Conservation (phyloP, 768 basidiomycete species). For the Boletus sp. region DNA sequence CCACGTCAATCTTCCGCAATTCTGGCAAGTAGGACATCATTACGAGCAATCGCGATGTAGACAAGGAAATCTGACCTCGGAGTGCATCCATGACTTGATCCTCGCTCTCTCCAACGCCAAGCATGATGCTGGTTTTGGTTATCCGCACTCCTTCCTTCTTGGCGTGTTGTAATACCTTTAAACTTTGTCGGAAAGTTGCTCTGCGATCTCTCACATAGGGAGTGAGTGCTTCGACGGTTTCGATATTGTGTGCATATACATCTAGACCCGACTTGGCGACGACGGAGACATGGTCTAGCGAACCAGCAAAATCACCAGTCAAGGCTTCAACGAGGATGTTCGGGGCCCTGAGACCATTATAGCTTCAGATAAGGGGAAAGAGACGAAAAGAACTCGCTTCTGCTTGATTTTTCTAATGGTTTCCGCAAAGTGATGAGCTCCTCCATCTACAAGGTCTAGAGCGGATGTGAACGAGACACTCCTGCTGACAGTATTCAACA, state of each 20-base stretch:
- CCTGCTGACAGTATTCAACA: background rate
- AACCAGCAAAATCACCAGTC: slow-evolving; percentile 91
- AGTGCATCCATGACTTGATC: slow-evolving; percentile 82
- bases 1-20: slow-evolving; percentile 82
- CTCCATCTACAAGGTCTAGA: slow-evolving; percentile 87
- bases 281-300: slow-evolving; percentile 65
- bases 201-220: slow-evolving; percentile 94
- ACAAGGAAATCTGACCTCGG: slow-evolving; percentile 53
- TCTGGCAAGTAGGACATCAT: slow-evolving; percentile 47
- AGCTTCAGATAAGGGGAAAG: background rate
- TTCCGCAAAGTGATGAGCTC: slow-evolving; percentile 91
- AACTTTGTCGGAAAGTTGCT: slow-evolving; percentile 84
- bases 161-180: slow-evolving; percentile 77
- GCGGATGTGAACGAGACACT: slow-evolving; percentile 1
- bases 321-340: slow-evolving; percentile 95
- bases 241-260: slow-evolving; percentile 97
- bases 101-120: slow-evolving; percentile 90
- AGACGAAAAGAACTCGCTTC: slow-evolving; percentile 55
- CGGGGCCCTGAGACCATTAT: slow-evolving; percentile 63
- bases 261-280: slow-evolving; percentile 94
- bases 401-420: slow-evolving; percentile 95
- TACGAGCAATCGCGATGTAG: background rate
- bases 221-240: slow-evolving; percentile 92
- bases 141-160: slow-evolving; percentile 82
- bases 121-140: slow-evolving; percentile 98